phyloP scores from a whole-genome alignment of 495 filamentous ascomycete genomes.

The Diplogelasinospora grovesii region DNA sequence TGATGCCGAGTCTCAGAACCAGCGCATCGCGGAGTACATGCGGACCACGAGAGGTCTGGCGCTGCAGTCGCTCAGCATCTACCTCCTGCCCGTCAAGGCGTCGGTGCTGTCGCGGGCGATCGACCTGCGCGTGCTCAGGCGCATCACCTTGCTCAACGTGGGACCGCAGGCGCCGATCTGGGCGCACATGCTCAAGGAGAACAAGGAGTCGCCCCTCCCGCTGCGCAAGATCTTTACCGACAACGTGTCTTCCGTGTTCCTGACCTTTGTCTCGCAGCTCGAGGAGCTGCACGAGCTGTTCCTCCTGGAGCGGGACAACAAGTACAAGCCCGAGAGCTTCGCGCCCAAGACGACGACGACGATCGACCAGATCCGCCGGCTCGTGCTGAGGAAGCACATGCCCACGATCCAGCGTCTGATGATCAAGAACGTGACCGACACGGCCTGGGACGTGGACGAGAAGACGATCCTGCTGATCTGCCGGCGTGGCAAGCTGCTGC shows the following conservation, averaged over 20 bases:
- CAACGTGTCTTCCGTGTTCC: slow-evolving; percentile 47
- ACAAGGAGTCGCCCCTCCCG: slow-evolving; percentile 40
- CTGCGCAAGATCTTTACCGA: slow-evolving; percentile 55
- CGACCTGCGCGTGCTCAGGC: slow-evolving; percentile 44
- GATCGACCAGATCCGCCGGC: slow-evolving; percentile 47
- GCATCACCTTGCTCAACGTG: slow-evolving; percentile 54
- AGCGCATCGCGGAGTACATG: slow-evolving; percentile 42
- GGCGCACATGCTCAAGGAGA: slow-evolving; percentile 44
- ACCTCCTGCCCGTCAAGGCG: slow-evolving; percentile 52
- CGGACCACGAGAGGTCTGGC: slow-evolving; percentile 47
- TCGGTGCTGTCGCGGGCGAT: slow-evolving; percentile 44
- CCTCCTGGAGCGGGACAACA: slow-evolving; percentile 47
- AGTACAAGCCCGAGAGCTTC: slow-evolving; percentile 43
- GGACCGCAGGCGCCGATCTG: slow-evolving; percentile 53
- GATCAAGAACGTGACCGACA: slow-evolving; percentile 45
- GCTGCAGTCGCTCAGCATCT: slow-evolving; percentile 45
- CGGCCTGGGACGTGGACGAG: slow-evolving; percentile 48
- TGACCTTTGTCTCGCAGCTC: slow-evolving; percentile 44
- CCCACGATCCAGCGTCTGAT: slow-evolving; percentile 34
- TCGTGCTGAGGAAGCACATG: slow-evolving; percentile 44
- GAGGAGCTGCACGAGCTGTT: slow-evolving; percentile 49
- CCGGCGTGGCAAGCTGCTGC: slow-evolving; percentile 35
- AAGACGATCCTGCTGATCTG: slow-evolving; percentile 44
- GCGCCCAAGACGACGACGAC: slow-evolving; percentile 37
- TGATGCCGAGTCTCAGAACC: slow-evolving; percentile 10